Percentiles rank a stretch among this genome's conserved stretches.
These are phyloP conservation scores for Backusella mclennaniae DNA, from an alignment of 192 early-diverging fungal genomes.

Conservation along the genomic window DNA sequence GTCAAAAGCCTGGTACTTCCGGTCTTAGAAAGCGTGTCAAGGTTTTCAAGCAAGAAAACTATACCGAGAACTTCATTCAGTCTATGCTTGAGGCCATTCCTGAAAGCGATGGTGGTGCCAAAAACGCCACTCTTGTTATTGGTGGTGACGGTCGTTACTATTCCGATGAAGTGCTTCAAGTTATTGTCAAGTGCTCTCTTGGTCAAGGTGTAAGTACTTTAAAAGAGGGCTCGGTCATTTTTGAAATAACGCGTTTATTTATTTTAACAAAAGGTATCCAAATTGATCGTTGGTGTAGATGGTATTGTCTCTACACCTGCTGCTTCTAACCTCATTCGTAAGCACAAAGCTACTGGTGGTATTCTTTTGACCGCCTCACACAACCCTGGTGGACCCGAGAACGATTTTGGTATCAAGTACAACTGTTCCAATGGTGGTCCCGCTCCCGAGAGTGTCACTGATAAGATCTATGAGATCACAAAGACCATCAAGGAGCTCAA, in stretches of 20 bases:
- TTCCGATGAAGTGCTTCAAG: slow-evolving; percentile 78
- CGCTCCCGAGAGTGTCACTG: slow-evolving; percentile 93
- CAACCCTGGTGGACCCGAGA: slow-evolving; percentile 96
- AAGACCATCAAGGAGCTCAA: slow-evolving; percentile 70
- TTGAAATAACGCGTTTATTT: neutral
- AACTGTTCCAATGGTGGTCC: slow-evolving; percentile 96
- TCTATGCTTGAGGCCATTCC: slow-evolving; percentile 85
- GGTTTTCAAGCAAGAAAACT: slow-evolving; percentile 92
- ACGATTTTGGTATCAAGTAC: slow-evolving; percentile 99
- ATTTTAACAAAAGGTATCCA: slow-evolving; percentile 53
- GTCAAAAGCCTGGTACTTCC: slow-evolving; percentile 96
- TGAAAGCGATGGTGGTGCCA: slow-evolving; percentile 56
- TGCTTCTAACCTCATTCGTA: slow-evolving; percentile 91
- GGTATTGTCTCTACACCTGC: slow-evolving; percentile 96
- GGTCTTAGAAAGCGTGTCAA: slow-evolving; percentile 95
- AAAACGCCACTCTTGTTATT: slow-evolving; percentile 82
- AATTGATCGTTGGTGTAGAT: slow-evolving; percentile 89
- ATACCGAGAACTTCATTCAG: slow-evolving; percentile 98
- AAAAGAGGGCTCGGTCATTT: neutral
- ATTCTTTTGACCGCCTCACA: slow-evolving; percentile 98
- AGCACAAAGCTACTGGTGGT: slow-evolving; percentile 84
- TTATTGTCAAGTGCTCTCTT: slow-evolving; percentile 84
- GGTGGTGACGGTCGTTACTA: slow-evolving; percentile 97
- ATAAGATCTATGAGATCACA: slow-evolving; percentile 86
- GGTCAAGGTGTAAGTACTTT: slow-evolving; percentile 66